Conservation (phyloP, 2,329 filamentous ascomycete species). For the Grosmannia serpens region DNA sequence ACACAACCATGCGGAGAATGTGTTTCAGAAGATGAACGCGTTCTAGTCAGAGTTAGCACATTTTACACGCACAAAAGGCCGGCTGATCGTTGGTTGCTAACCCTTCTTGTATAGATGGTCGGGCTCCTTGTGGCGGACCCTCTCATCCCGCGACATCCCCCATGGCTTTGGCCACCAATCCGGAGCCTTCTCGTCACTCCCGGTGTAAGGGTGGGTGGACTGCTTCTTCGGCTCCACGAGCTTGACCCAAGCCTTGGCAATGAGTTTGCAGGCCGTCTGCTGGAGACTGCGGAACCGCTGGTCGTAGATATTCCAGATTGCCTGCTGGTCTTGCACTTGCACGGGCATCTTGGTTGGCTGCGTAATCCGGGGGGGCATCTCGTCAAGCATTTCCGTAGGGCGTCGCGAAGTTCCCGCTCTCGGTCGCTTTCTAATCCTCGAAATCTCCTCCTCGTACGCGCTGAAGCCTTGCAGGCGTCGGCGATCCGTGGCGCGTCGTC, state of each 20-base stretch:
- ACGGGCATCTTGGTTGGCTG: constrained; percentile 30
- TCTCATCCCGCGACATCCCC: constrained; percentile 37
- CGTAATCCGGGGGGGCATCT: constrained; percentile 24
- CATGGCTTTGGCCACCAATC: constrained; percentile 56
- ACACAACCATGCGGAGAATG: constrained; percentile 45
- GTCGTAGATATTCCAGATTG: constrained; percentile 49
- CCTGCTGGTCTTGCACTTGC: constrained; percentile 39
- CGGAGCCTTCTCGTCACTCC: constrained; percentile 48
- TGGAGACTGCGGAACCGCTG: constrained; percentile 54
- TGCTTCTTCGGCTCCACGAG: constrained; percentile 68
- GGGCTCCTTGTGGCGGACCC: constrained; percentile 58
- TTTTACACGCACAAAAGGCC: background rate
- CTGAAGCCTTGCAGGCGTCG: constrained; percentile 14
- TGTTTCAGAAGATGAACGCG: constrained; percentile 47
- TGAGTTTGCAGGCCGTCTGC: constrained; percentile 59
- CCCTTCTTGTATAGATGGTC: constrained; percentile 61
- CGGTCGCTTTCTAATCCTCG: constrained; percentile 26
- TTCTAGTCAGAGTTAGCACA: constrained; percentile 28
- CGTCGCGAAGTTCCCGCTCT: constrained; percentile 22
- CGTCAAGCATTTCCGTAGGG: constrained; percentile 24
- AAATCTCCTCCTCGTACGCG: constrained; percentile 18
- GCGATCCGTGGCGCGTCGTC: constrained; percentile 14
- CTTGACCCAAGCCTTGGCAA: constrained; percentile 68
- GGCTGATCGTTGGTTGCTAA: constrained; percentile 22
- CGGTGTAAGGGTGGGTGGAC: constrained; percentile 60